Percentiles rank a stretch among this genome's conserved stretches.
Evolutionary conservation across 1,284 basidiomycete species (phyloP).

Genomic region (Cutaneotrichosporon mucoides): DNA sequence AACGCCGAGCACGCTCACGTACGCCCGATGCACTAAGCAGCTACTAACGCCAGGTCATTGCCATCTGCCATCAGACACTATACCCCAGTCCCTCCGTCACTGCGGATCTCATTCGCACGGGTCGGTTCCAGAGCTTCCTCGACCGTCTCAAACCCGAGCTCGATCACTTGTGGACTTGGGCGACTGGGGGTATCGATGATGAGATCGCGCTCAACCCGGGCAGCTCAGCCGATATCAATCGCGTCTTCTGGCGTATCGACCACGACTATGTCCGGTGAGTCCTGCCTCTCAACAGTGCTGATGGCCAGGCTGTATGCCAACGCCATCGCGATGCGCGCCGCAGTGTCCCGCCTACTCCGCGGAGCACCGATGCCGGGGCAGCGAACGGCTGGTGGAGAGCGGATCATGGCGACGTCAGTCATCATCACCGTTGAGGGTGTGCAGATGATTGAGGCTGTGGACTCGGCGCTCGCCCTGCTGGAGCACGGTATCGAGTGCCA

Average conservation of each 20-base stretch:
- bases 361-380: neutral
- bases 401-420: neutral
- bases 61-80: constrained; percentile 6
- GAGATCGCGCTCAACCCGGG: neutral
- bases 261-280: constrained; percentile 22
- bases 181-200: constrained; percentile 7
- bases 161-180: constrained; percentile 12
- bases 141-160: constrained; percentile 24
- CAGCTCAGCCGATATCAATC: constrained; percentile 2
- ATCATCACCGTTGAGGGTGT: constrained; percentile 7
- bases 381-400: neutral
- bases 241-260: constrained; percentile 19
- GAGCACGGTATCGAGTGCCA: constrained; percentile 3
- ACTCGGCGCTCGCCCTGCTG: constrained; percentile 4
- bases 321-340: constrained; percentile 22
- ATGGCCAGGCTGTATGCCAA: constrained; percentile 21
- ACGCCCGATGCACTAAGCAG: neutral
- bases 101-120: constrained; percentile 19
- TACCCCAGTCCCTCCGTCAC: constrained; percentile 18
- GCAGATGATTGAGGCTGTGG: constrained; percentile 6
- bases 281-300: neutral
- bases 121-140: constrained; percentile 19
- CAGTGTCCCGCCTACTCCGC: constrained; percentile 6
- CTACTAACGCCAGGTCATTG: neutral
- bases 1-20: constrained; percentile 6